Conservation (phyloP, 2,329 filamentous ascomycete species). For the Myrmaecium sp. region DNA sequence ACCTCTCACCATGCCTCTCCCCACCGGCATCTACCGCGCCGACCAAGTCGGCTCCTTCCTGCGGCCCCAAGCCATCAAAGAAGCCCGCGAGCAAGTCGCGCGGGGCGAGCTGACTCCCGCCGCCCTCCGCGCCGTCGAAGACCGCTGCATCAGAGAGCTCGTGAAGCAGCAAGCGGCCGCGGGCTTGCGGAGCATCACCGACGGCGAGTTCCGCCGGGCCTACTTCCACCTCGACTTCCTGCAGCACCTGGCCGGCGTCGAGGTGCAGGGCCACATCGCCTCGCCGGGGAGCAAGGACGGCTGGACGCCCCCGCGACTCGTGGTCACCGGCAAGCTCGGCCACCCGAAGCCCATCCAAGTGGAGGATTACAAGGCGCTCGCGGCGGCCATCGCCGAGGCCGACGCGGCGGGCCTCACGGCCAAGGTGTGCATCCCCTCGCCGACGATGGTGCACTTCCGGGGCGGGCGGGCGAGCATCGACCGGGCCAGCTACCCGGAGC, state of each 20-base stretch:
- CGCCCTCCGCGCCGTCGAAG: slow-evolving; percentile 34
- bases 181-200: slow-evolving; percentile 35
- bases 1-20: slow-evolving; percentile 24
- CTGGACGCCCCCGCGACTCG: slow-evolving; percentile 35
- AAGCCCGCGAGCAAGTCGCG: slow-evolving; percentile 31
- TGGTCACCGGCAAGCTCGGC: slow-evolving; percentile 35
- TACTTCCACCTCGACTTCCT: slow-evolving; percentile 45
- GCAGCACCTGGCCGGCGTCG: slow-evolving; percentile 35
- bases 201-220: slow-evolving; percentile 39
- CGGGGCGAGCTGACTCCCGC: slow-evolving; percentile 24
- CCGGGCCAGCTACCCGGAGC: slow-evolving; percentile 34
- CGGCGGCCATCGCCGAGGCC: slow-evolving; percentile 26
- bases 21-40: slow-evolving; percentile 25
- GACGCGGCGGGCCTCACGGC: slow-evolving; percentile 23
- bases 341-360: slow-evolving; percentile 39
- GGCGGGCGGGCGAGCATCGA: slow-evolving; percentile 37
- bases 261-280: slow-evolving; percentile 30
- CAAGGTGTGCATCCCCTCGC: slow-evolving; percentile 41
- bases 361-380: slow-evolving; percentile 38
- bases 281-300: slow-evolving; percentile 27
- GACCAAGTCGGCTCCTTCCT: slow-evolving; percentile 42
- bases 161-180: slow-evolving; percentile 32
- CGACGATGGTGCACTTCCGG: slow-evolving; percentile 45
- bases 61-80: slow-evolving; percentile 32
- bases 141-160: slow-evolving; percentile 31